phyloP scores from a whole-genome alignment of 2,329 filamentous ascomycete genomes.

The Alternaria longipes region DNA sequence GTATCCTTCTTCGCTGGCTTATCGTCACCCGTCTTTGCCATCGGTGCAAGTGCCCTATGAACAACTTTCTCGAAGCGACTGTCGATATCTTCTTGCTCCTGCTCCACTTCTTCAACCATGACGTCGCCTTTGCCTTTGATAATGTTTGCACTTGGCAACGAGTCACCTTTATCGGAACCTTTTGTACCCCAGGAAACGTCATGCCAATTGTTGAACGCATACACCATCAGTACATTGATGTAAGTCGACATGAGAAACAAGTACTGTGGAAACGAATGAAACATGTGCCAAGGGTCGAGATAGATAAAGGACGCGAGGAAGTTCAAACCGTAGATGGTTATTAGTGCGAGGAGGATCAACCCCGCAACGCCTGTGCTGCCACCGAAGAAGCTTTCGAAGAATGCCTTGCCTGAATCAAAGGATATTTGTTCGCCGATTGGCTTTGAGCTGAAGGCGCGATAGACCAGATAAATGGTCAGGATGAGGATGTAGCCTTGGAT shows the following conservation, averaged over 20 bases:
- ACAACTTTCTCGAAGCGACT: slow-evolving; percentile 96
- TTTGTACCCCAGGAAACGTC: slow-evolving; percentile 99
- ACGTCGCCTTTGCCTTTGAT: slow-evolving; percentile 70
- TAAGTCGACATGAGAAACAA: slow-evolving; percentile 93
- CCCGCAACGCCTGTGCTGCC: slow-evolving; percentile 73
- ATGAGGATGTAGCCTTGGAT: slow-evolving; percentile 92
- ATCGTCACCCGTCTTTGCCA: slow-evolving; percentile 68
- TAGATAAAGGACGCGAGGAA: slow-evolving; percentile 97
- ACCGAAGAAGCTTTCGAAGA: slow-evolving; percentile 54
- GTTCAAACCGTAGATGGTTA: slow-evolving; percentile 96
- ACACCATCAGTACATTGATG: slow-evolving; percentile 99
- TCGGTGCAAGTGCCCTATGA: slow-evolving; percentile 88
- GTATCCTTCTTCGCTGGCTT: slow-evolving; percentile 86
- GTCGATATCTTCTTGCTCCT: slow-evolving; percentile 97
- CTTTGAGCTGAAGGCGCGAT: slow-evolving; percentile 80
- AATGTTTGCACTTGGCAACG: slow-evolving; percentile 77
- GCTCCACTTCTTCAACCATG: slow-evolving; percentile 90
- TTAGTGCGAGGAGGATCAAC: slow-evolving; percentile 92
- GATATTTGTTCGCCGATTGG: slow-evolving; percentile 37
- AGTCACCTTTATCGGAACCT: slow-evolving; percentile 73
- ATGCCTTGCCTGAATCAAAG: neutral
- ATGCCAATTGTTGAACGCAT: slow-evolving; percentile 99
- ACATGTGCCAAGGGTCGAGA: slow-evolving; percentile 99
- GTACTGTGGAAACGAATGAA: slow-evolving; percentile 97
- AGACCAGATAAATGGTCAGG: slow-evolving; percentile 86